Evolutionary conservation across 768 basidiomycete species (phyloP).

Genomic region (Brasilioporus rufonigricans): DNA sequence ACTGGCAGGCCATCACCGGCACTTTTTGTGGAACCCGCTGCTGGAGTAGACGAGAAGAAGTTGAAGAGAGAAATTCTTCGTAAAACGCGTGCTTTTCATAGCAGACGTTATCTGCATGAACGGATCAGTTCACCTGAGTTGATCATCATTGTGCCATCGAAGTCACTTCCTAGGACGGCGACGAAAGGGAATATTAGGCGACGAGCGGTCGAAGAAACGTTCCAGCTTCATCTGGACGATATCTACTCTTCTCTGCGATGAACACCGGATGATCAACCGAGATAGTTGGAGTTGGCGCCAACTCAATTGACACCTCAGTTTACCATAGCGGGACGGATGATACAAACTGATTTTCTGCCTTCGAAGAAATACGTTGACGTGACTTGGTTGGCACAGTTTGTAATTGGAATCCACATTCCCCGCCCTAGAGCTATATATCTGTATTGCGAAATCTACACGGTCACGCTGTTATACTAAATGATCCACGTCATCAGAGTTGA

Average conservation of each 20-base stretch:
- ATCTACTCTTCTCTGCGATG: conserved; percentile 43
- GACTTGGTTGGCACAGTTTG: too few species aligned
- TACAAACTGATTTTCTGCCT: too few species aligned
- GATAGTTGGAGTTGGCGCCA: too few species aligned
- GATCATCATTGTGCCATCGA: conserved; percentile 62
- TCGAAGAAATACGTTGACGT: too few species aligned
- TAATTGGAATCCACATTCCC: too few species aligned
- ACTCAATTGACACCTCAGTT: too few species aligned
- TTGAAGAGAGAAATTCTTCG: conserved; percentile 72
- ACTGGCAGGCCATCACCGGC: conserved; percentile 73
- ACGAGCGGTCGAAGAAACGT: conserved; percentile 69
- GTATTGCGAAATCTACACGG: too few species aligned
- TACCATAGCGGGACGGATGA: too few species aligned
- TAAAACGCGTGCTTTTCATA: conserved; percentile 71
- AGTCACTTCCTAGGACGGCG: conserved; percentile 71
- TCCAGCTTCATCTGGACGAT: conserved; percentile 53
- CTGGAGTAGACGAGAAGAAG: conserved; percentile 50
- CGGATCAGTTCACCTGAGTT: conserved; percentile 63
- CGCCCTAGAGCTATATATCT: too few species aligned
- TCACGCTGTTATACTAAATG: too few species aligned
- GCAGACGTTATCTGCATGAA: conserved; percentile 74
- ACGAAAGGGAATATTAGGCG: conserved; percentile 84
- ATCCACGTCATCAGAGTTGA: too few species aligned
- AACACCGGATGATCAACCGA: not conserved
- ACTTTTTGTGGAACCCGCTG: conserved; percentile 67